Evolutionary conservation across 2,329 filamentous ascomycete species (phyloP).

Genomic region (Apiospora phragmitis): DNA sequence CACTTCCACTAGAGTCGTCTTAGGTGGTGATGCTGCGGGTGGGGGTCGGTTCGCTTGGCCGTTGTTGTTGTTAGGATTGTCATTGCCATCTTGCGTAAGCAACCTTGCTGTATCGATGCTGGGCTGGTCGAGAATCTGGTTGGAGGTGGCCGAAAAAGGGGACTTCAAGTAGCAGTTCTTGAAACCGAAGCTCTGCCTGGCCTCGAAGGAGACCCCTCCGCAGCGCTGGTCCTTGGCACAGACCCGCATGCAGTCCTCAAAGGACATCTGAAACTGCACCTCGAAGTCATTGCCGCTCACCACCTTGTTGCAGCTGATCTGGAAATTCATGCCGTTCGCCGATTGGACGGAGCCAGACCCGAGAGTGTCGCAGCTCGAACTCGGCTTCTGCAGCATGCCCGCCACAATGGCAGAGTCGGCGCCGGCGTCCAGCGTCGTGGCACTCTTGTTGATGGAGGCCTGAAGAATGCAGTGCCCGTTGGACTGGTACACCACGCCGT

Average conservation of each 20-base stretch:
- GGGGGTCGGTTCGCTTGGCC: not conserved
- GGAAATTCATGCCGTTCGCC: slow-evolving; percentile 7
- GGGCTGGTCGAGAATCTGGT: not conserved
- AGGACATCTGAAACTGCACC: slow-evolving; percentile 20
- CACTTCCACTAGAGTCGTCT: not conserved
- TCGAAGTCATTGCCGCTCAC: slow-evolving; percentile 18
- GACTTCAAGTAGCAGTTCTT: slow-evolving; percentile 28
- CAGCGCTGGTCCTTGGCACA: slow-evolving; percentile 22
- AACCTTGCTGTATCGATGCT: not conserved
- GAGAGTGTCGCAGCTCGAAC: slow-evolving; percentile 16
- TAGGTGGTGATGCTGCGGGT: not conserved
- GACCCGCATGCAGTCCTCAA: slow-evolving; percentile 19
- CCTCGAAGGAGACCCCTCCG: slow-evolving; percentile 32
- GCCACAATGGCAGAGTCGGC: slow-evolving; percentile 19
- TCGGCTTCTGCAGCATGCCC: slow-evolving; percentile 16
- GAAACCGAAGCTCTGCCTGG: slow-evolving; percentile 20
- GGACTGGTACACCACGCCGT: slow-evolving; percentile 17
- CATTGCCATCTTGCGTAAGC: not conserved
- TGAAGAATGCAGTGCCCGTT: slow-evolving; percentile 18
- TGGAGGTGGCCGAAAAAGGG: slow-evolving; percentile 2
- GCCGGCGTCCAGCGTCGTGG: slow-evolving; percentile 14
- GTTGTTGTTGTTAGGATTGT: not conserved
- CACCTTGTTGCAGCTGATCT: slow-evolving; percentile 17
- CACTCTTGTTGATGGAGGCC: slow-evolving; percentile 12
- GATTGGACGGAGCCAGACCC: slow-evolving; percentile 15